Evolutionary conservation across 805 yeast species (phyloP), one percentile per base, ranked within the genome.

Genomic region (Alloascoidea africana): DNA sequence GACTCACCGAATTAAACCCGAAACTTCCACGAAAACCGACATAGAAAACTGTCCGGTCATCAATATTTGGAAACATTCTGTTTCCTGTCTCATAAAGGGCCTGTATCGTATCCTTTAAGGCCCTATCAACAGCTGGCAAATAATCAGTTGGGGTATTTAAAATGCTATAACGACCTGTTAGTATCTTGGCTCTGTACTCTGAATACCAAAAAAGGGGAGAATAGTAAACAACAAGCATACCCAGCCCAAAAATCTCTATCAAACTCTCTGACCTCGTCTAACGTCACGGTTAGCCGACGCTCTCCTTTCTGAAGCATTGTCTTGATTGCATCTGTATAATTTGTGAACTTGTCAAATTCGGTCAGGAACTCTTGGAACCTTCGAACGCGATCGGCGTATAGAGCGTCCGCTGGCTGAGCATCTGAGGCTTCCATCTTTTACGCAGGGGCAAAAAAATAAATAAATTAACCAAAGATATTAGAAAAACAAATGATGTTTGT

Each of bases 21-120:
- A 91, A 85, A 0, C 96, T 76, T 38, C 98, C 98, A 47, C 71
- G 74, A 59, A 89, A 85, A 0, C 87, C 80, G 13, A 91, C 56
- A 49, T 79, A 76, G 53, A 78, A 82, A 41, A 68, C 73, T 43
- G 76, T 75, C 44, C 73, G 69, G 32, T 72, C 73, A 41, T 68
- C 75, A 35, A 68, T 66, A 42, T 70, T 69, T 16, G 63, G 63
- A 23, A 8, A 23, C n/a, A 23, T 8, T 23, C 13, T 8, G n/a
- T 23, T 23, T 23, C 30, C 30, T 2, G 76, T 75, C 50, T 79
- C 84, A 49, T 78, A 74, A 17, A 85, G 66, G 0, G 87, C 74
- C 51, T 70, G 58, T 6, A 87, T 84, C 8, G 86, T 69, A 42
- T 85, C 95, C 41, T 81, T 67, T 33, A 91, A 61, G 1, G 96